These are phyloP conservation scores for Cadophora malorum DNA, from an alignment of 2,329 filamentous ascomycete genomes.

Conservation along the genomic window DNA sequence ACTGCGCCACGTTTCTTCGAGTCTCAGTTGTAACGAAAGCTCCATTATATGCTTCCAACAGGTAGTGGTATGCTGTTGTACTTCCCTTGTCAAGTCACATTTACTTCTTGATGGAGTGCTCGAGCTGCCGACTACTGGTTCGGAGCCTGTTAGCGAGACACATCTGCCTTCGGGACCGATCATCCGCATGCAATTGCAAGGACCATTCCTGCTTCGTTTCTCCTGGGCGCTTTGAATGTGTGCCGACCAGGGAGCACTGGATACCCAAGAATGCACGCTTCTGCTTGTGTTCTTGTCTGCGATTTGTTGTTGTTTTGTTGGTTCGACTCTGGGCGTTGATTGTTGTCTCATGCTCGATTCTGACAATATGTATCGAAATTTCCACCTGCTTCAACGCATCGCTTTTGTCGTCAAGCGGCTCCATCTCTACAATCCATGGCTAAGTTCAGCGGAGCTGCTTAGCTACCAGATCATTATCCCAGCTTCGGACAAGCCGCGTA, in stretches of 20 bases:
- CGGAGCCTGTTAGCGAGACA: neutral
- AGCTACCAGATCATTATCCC: neutral
- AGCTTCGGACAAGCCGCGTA: neutral
- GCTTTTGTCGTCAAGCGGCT: too few species aligned
- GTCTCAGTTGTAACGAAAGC: neutral
- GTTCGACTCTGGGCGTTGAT: neutral
- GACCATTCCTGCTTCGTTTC: neutral
- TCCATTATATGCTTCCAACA: neutral
- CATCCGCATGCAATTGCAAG: neutral
- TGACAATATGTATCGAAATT: neutral
- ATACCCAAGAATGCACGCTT: neutral
- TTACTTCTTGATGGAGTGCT: neutral
- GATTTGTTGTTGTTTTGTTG: neutral
- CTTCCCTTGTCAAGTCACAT: neutral
- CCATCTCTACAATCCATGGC: neutral
- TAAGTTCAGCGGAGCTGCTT: neutral
- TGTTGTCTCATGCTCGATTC: neutral
- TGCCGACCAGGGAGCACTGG: neutral
- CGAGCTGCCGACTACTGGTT: neutral
- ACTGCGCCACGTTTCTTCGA: neutral
- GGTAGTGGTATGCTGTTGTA: neutral
- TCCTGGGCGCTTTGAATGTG: neutral
- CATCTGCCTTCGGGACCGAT: neutral
- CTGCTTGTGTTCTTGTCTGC: neutral
- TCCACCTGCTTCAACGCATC: neutral